A percentile compares a stretch with the other conserved stretches of the same genome.
These are phyloP conservation scores for Alopecurus myosuroides DNA, from an alignment of 176 grass and related monocot genomes.

Conservation along the genomic window DNA sequence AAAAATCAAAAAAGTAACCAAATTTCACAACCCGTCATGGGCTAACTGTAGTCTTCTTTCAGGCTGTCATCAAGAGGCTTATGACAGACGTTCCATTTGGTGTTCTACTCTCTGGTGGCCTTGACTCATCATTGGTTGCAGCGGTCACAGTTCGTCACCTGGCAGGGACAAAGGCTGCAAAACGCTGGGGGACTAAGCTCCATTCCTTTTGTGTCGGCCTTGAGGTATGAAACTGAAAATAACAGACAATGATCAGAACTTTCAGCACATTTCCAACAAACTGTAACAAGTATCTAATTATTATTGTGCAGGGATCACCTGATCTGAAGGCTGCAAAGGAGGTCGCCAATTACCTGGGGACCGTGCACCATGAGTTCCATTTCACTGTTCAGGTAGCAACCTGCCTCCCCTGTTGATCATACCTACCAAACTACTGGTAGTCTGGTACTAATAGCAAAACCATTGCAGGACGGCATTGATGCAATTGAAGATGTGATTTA, in stretches of 20 bases:
- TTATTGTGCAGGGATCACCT: slow-evolving; percentile 48
- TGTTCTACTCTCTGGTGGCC: slow-evolving; percentile 80
- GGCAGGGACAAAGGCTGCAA: slow-evolving; percentile 55
- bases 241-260: neutral
- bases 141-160: slow-evolving; percentile 62
- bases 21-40: neutral
- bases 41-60: neutral
- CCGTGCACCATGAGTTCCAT: slow-evolving; percentile 70
- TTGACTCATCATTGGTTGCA: slow-evolving; percentile 80
- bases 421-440: neutral
- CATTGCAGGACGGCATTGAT: slow-evolving; percentile 64
- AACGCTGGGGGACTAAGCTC: slow-evolving; percentile 56
- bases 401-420: slow-evolving; percentile 8
- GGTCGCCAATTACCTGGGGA: slow-evolving; percentile 72
- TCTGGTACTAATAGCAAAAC: neutral
- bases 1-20: neutral
- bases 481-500: slow-evolving; percentile 82
- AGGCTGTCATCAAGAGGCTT: slow-evolving; percentile 79
- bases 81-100: slow-evolving; percentile 92
- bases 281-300: neutral
- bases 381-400: slow-evolving; percentile 74
- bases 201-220: slow-evolving; percentile 82
- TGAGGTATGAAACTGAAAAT: slow-evolving; percentile 31
- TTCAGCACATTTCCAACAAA: neutral
- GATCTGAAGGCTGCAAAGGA: slow-evolving; percentile 79